Base-by-base conservation (phyloP, 768 basidiomycete genomes). In the Mycena olivaceomarginata region DNA sequence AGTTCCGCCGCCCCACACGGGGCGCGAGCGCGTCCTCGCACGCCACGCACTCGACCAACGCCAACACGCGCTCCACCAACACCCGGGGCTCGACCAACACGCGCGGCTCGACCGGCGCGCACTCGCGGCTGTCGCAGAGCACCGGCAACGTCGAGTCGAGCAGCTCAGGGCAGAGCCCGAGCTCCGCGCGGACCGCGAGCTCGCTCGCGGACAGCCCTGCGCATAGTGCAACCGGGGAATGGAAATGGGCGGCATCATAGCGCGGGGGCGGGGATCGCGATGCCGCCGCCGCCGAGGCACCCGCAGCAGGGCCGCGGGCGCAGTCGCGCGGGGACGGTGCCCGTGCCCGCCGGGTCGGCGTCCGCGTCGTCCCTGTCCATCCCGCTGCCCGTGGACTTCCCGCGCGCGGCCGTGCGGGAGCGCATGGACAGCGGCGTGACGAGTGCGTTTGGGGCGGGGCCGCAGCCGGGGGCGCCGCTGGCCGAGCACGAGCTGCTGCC, bases 121-220 rank as follows among this genome's bases (percentile, higher is more conserved):
- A 82, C 56, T 91, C 87, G 43, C 82, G 84, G 8, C 86, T 89
- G 37, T 91, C 92, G 15, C 91, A 91, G 80, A 93, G 92, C 20
- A 94, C 93, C 0, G 92, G 93, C 41, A 93, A 94, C 73, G 85
- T 82, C 5, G 93, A 93, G 67, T 91, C 92, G 9, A 89, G 90
- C 0, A 93, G 92, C 76, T 94, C 91, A 13, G 37, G 59, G 31
- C 92, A 91, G 16, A 85, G 88, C 77, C 92, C 92, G 0, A 84
- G 86, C 53, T 89, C 80, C 2, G 79, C 82, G 68, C 81, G 81
- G 31, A 84, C 85, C 46, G 81, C 86, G 75, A 77, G 84, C 81
- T 88, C 88, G 31, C 84, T 82, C 41, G 83, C 84, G 72, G 86
- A 83, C 8, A 31, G 31, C 31, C 31, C 31, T 31, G 31, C 31